A percentile compares a stretch with the other conserved stretches of the same genome.
phyloP scores from a whole-genome alignment of 1,139 yeast species.

The Suhomyces terraborum region DNA sequence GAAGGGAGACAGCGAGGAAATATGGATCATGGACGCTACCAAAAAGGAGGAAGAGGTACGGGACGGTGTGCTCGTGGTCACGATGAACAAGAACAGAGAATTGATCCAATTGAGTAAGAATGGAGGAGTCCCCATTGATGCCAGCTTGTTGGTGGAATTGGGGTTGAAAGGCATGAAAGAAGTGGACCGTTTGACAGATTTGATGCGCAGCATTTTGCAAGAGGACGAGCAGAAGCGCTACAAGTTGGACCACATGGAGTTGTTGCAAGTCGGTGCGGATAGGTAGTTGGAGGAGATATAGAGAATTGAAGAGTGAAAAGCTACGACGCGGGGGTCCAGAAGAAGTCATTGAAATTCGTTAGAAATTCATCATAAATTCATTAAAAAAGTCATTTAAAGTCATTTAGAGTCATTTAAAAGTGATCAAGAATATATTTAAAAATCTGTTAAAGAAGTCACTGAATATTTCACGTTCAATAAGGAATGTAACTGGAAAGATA shows the following conservation, averaged over 20 bases:
- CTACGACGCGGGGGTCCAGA: too few relatives aligned
- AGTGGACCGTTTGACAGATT: conserved; percentile 65
- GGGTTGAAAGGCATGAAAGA: conserved; percentile 64
- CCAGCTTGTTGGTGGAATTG: conserved; percentile 66
- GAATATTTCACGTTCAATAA: too few relatives aligned
- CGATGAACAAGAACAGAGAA: conserved; percentile 87
- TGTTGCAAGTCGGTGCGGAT: conserved; percentile 44
- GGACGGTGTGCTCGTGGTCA: conserved; percentile 79
- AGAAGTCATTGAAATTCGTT: too few relatives aligned
- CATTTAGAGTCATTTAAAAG: too few relatives aligned
- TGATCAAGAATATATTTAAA: too few relatives aligned
- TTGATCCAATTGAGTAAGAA: conserved; percentile 86
- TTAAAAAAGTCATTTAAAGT: too few relatives aligned
- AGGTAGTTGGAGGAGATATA: conserved; percentile 25
- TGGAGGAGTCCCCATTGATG: conserved; percentile 88
- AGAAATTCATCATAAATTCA: too few relatives aligned
- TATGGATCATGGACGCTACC: conserved; percentile 75
- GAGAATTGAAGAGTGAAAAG: too few relatives aligned
- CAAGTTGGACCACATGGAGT: conserved; percentile 29
- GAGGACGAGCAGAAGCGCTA: conserved; percentile 51
- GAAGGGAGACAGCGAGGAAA: conserved; percentile 62
- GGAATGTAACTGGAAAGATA: too few relatives aligned
- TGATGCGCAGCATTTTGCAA: conserved; percentile 58
- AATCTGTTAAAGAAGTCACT: too few relatives aligned
- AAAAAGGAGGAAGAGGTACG: conserved; percentile 74